Conservation (phyloP, 2,329 filamentous ascomycete genomes). For the Colletotrichum sp. region DNA sequence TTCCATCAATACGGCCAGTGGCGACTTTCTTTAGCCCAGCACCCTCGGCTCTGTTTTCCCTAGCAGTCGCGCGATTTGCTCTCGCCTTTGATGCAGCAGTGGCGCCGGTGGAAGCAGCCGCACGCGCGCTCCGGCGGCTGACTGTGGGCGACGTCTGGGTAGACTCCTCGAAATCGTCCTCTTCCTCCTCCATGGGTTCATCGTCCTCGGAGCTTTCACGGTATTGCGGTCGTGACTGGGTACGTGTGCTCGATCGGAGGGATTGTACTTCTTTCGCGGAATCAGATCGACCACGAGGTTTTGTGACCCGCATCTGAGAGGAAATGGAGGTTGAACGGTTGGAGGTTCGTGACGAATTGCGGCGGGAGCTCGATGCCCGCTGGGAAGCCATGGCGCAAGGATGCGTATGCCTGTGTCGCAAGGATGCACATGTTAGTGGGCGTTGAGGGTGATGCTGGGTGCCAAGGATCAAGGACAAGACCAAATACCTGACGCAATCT, state of each 20-base stretch:
- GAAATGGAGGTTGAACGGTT: background rate
- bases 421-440: background rate
- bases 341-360: background rate
- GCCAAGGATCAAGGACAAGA: background rate
- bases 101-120: background rate
- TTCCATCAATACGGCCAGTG: background rate
- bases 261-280: background rate
- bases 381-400: conserved; percentile 1
- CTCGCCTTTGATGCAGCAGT: background rate
- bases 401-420: background rate
- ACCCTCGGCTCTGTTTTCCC: background rate
- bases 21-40: background rate
- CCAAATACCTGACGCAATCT: background rate
- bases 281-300: background rate
- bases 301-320: background rate
- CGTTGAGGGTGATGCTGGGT: background rate
- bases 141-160: background rate
- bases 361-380: background rate
- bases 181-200: background rate
- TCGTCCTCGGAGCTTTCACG: background rate
- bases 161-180: background rate
- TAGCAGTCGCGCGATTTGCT: background rate
- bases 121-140: background rate
- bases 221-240: background rate
- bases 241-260: background rate